phyloP scores from a whole-genome alignment of 148 eudicot genomes.

The Hydrangea macrophylla region DNA sequence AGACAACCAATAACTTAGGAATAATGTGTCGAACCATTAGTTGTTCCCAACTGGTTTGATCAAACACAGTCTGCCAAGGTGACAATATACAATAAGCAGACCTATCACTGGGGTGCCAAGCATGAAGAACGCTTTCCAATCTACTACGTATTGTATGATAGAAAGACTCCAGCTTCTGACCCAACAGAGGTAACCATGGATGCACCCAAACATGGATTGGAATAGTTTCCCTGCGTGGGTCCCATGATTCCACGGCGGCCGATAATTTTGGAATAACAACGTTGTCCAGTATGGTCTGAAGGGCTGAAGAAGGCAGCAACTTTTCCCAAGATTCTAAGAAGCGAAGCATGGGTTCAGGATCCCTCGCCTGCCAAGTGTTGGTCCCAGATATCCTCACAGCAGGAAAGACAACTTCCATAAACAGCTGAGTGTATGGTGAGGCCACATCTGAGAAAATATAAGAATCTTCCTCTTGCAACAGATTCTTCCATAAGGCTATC shows the following conservation, averaged over 20 bases:
- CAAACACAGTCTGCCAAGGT: constrained; percentile 88
- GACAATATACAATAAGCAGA: constrained; percentile 63
- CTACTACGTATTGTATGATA: constrained; percentile 58
- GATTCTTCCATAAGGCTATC: constrained; percentile 57
- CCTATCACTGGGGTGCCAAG: constrained; percentile 89
- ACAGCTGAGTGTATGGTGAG: constrained; percentile 64
- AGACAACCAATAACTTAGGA: constrained; percentile 60
- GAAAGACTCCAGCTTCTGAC: constrained; percentile 61
- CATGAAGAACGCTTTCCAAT: constrained; percentile 66
- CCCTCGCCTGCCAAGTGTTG: constrained; percentile 87
- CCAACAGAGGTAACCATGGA: constrained; percentile 87
- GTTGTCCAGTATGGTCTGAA: constrained; percentile 61
- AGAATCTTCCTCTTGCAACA: constrained; percentile 65
- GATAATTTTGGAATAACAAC: constrained; percentile 73
- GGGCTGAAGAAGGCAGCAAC: constrained; percentile 58
- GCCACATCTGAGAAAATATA: constrained; percentile 42
- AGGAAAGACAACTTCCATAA: constrained; percentile 86
- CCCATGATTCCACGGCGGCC: constrained; percentile 82
- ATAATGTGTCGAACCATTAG: constrained; percentile 69
- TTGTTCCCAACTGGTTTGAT: constrained; percentile 79
- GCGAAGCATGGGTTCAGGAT: constrained; percentile 85
- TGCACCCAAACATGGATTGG: constrained; percentile 90
- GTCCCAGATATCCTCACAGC: constrained; percentile 84
- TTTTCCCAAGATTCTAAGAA: constrained; percentile 80
- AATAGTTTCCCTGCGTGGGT: constrained; percentile 75